Evolutionary conservation across 805 yeast genomes (phyloP).

Genomic region (Starmerella apis): DNA sequence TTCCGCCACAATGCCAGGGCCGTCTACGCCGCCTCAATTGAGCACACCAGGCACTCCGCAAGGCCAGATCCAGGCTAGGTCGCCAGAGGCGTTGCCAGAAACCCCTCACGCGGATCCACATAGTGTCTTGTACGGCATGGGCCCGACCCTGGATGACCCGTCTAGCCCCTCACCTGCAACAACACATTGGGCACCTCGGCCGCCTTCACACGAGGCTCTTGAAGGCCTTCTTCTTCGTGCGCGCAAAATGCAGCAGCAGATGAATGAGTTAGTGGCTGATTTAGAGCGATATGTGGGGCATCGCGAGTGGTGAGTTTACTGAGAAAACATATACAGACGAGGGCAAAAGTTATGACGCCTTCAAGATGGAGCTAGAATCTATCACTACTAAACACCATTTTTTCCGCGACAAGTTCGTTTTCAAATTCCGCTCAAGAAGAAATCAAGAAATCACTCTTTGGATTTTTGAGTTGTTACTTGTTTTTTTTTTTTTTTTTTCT

Average conservation of each 20-base stretch:
- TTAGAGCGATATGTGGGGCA: slow-evolving; percentile 7
- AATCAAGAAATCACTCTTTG: too few relatives aligned
- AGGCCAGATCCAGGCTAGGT: slow-evolving; percentile 6
- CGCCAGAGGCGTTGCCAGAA: slow-evolving; percentile 9
- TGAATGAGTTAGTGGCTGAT: slow-evolving; percentile 13
- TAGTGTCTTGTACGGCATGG: slow-evolving; percentile 20
- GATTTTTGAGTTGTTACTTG: too few relatives aligned
- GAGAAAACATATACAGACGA: too few relatives aligned
- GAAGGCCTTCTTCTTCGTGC: slow-evolving; percentile 11
- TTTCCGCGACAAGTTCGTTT: too few relatives aligned
- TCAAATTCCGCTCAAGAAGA: too few relatives aligned
- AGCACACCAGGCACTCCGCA: slow-evolving; percentile 16
- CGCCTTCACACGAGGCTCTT: slow-evolving; percentile 10
- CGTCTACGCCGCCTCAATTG: slow-evolving; percentile 7
- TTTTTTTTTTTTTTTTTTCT: too few relatives aligned
- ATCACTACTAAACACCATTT: too few relatives aligned
- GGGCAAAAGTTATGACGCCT: too few relatives aligned
- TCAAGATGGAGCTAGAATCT: too few relatives aligned
- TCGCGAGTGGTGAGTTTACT: not conserved
- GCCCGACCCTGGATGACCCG: slow-evolving; percentile 23
- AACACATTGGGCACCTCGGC: slow-evolving; percentile 5
- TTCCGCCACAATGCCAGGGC: slow-evolving; percentile 9
- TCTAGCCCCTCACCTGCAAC: slow-evolving; percentile 17
- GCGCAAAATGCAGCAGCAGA: slow-evolving; percentile 13
- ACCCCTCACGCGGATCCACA: slow-evolving; percentile 14